These are phyloP conservation scores for Zygotorulaspora danielsina DNA, from an alignment of 805 yeast species.

Conservation along the genomic window DNA sequence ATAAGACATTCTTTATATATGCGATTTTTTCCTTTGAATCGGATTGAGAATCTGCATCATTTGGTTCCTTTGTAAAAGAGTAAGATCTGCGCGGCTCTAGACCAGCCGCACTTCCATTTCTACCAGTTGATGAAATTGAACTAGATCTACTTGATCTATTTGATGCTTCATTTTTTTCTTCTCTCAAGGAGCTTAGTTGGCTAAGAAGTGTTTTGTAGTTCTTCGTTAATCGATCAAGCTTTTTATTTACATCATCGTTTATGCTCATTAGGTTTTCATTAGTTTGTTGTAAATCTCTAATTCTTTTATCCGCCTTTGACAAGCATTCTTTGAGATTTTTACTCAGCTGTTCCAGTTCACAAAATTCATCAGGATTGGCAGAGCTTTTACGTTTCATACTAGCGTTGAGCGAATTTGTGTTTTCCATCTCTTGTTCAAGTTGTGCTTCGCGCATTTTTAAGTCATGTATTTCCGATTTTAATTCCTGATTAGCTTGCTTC, in stretches of 20 bases:
- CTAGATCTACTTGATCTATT: constrained; percentile 37
- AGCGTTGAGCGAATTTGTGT: constrained; percentile 30
- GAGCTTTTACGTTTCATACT: constrained; percentile 28
- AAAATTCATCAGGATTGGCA: constrained; percentile 29
- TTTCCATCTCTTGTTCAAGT: constrained; percentile 31
- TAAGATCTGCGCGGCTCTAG: constrained; percentile 22
- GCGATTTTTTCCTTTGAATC: constrained; percentile 52
- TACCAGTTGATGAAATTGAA: constrained; percentile 33
- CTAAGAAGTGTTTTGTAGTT: constrained; percentile 62
- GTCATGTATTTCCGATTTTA: constrained; percentile 38
- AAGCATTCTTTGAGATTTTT: constrained; percentile 51
- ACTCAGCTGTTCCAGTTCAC: constrained; percentile 31
- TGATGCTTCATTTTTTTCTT: constrained; percentile 23
- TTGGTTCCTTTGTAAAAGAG: constrained; percentile 12
- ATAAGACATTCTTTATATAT: constrained; percentile 81
- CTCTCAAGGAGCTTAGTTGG: constrained; percentile 49
- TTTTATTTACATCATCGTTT: constrained; percentile 64
- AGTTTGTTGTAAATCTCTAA: constrained; percentile 52
- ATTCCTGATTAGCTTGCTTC: constrained; percentile 41
- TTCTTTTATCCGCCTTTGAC: constrained; percentile 45
- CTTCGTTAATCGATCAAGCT: constrained; percentile 63
- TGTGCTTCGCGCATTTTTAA: constrained; percentile 38
- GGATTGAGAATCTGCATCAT: constrained; percentile 13
- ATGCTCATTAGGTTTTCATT: constrained; percentile 52
- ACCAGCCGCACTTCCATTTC: constrained; percentile 10